Evolutionary conservation across 352 stramenopile genomes (phyloP).

Genomic region (Globisporangium emineosum): DNA sequence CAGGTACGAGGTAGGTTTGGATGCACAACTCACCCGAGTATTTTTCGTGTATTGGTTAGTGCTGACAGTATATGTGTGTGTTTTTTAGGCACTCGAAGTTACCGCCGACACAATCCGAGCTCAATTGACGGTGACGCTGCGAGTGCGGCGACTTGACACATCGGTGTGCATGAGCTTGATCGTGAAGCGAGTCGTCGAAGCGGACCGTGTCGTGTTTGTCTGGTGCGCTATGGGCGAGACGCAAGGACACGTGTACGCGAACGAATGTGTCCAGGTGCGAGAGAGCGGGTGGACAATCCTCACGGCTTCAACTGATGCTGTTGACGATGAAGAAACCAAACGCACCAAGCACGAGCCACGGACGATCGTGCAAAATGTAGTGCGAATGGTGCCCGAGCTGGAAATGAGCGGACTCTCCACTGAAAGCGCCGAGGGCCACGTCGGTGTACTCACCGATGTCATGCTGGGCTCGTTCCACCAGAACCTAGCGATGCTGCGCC

Average conservation of each 20-base stretch:
- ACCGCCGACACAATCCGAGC: not conserved
- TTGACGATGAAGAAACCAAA: not conserved
- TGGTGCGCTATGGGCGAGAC: slow-evolving; percentile 3
- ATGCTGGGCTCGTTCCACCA: slow-evolving; percentile 6
- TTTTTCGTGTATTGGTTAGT: no score
- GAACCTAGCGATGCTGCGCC: slow-evolving; percentile 11
- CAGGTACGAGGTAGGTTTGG: not conserved
- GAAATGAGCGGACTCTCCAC: not conserved
- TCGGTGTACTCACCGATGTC: slow-evolving; percentile 12
- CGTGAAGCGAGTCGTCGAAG: slow-evolving; percentile 10
- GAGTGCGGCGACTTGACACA: not conserved
- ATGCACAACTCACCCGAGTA: not conserved
- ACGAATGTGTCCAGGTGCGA: not conserved
- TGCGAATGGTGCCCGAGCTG: slow-evolving; percentile 5
- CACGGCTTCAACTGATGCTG: not conserved
- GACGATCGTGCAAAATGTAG: slow-evolving; percentile 8
- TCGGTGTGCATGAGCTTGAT: not conserved
- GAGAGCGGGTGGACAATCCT: slow-evolving; percentile 7
- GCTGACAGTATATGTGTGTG: no score
- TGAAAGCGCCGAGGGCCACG: not conserved
- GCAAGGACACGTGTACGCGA: not conserved
- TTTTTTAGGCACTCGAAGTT: not conserved
- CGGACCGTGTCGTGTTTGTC: slow-evolving; percentile 3
- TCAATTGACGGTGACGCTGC: slow-evolving; percentile 4
- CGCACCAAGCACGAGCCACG: not conserved